Evolutionary conservation across 176 grass and related monocot genomes (phyloP).

Genomic region (Chloris gayana): DNA sequence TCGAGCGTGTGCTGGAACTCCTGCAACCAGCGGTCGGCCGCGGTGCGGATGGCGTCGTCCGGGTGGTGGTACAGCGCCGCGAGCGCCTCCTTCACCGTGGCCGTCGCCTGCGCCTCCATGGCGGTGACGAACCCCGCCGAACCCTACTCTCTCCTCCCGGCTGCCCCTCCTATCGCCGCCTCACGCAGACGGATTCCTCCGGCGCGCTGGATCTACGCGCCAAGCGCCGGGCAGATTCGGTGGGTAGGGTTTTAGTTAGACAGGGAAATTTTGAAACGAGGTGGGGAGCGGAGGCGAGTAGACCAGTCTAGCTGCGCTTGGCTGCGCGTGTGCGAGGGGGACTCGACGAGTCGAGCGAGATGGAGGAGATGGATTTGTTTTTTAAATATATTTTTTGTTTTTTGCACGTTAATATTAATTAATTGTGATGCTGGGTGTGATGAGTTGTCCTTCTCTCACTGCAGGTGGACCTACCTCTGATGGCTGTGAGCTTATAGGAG

Average conservation of each 20-base stretch:
- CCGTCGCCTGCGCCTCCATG: constrained; percentile 89
- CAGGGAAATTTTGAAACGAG: constrained; percentile 48
- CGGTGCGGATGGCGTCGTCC: constrained; percentile 55
- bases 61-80: constrained; percentile 80
- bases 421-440: background rate
- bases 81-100: constrained; percentile 83
- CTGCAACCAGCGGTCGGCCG: constrained; percentile 94
- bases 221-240: constrained; percentile 9
- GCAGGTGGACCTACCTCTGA: constrained; percentile 5
- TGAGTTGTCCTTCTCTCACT: constrained; percentile 22
- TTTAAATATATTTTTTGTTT: background rate
- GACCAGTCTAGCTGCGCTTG: background rate
- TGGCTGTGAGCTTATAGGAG: background rate
- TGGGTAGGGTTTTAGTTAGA: constrained; percentile 54
- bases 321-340: constrained; percentile 1
- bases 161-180: constrained; percentile 22
- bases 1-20: constrained; percentile 96
- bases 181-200: constrained; percentile 13
- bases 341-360: constrained; percentile 9
- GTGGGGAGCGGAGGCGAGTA: constrained; percentile 11
- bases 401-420: background rate
- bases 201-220: constrained; percentile 41
- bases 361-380: constrained; percentile 15
- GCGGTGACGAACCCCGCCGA: background rate
- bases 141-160: constrained; percentile 19